Evolutionary conservation across 768 basidiomycete species (phyloP).

Genomic region (Baorangia bicolor): DNA sequence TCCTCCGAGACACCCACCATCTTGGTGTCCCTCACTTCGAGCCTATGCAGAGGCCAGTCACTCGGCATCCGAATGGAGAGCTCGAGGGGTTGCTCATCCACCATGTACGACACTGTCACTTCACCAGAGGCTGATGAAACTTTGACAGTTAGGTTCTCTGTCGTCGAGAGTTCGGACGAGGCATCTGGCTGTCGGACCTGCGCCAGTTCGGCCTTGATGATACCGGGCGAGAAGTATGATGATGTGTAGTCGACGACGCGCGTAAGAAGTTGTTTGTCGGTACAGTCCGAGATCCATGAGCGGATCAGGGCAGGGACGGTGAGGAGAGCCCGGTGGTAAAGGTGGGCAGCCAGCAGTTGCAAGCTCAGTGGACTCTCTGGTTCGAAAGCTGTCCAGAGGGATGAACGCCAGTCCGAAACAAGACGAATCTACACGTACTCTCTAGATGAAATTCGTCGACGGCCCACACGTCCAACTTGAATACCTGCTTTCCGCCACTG

Average conservation of each 20-base stretch:
- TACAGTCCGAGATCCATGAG: conserved; percentile 82
- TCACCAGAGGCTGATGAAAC: conserved; percentile 73
- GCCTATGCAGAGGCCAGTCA: conserved; percentile 87
- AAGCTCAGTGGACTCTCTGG: conserved; percentile 49
- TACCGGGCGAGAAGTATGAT: conserved; percentile 82
- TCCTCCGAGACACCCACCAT: conserved; percentile 87
- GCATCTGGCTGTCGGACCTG: conserved; percentile 59
- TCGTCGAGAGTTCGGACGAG: conserved; percentile 51
- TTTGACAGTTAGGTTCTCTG: conserved; percentile 80
- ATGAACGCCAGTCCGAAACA: background rate
- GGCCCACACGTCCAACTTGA: conserved; percentile 84
- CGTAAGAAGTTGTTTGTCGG: conserved; percentile 83
- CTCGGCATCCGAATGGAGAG: conserved; percentile 79
- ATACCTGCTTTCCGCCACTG: conserved; percentile 57
- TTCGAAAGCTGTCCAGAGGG: conserved; percentile 50
- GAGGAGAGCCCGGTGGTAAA: conserved; percentile 85
- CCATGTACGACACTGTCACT: conserved; percentile 77
- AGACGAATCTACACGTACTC: conserved; percentile 42
- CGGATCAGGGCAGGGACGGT: conserved; percentile 84
- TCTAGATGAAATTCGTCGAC: conserved; percentile 82
- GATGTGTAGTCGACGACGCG: conserved; percentile 79
- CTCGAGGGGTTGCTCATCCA: conserved; percentile 94
- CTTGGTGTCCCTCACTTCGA: conserved; percentile 85
- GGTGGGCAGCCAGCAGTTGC: conserved; percentile 75
- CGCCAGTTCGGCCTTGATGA: conserved; percentile 81